Percentiles rank a stretch among this genome's conserved stretches.
phyloP scores from a whole-genome alignment of 345 rosid species.

The Gossypium ekmanianum region DNA sequence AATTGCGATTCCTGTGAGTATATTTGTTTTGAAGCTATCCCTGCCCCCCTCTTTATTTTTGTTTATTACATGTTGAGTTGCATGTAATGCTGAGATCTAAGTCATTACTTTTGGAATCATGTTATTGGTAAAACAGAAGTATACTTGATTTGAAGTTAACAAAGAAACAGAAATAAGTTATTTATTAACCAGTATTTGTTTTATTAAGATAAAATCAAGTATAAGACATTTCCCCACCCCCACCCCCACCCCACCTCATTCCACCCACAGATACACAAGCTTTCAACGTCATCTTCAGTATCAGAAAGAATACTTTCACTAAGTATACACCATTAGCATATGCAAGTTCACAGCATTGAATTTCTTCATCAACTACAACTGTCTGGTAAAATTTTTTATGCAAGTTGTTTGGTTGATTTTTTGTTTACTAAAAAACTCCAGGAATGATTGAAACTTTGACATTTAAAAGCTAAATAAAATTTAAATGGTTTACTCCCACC shows the following conservation, averaged over 20 bases:
- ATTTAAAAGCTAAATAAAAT: background rate
- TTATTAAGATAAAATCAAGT: background rate
- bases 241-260: background rate
- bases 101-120: background rate
- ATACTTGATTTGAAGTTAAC: background rate
- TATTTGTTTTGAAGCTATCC: background rate
- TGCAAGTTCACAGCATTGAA: background rate
- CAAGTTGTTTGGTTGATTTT: background rate
- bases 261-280: background rate
- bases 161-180: background rate
- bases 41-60: background rate
- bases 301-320: background rate
- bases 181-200: background rate
- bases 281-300: background rate
- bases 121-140: background rate
- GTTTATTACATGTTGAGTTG: constrained; percentile 6
- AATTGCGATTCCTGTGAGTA: constrained; percentile 92
- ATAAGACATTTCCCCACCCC: background rate
- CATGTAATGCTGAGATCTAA: background rate
- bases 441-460: background rate
- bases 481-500: background rate
- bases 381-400: background rate
- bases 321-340: background rate
- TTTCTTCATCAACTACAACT: background rate
- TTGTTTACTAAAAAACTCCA: background rate